These are phyloP conservation scores for Metarhizium anisopliae DNA, from an alignment of 2,329 filamentous ascomycete genomes.

Conservation along the genomic window DNA sequence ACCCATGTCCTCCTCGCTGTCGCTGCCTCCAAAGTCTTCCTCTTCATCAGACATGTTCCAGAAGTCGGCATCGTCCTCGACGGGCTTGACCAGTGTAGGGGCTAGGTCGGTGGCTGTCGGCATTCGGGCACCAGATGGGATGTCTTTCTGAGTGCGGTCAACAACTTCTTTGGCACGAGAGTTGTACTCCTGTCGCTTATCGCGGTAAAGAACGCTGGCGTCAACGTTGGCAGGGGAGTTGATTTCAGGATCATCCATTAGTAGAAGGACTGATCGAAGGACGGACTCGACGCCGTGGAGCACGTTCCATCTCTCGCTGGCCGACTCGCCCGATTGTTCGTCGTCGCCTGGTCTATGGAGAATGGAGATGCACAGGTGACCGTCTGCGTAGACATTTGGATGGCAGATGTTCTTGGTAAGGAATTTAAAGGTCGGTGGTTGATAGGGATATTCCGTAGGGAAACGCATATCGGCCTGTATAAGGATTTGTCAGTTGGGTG, in stretches of 20 bases:
- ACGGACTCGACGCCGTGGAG: slow-evolving; percentile 92
- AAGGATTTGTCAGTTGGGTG: not conserved
- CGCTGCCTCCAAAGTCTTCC: slow-evolving; percentile 69
- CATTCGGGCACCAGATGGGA: slow-evolving; percentile 73
- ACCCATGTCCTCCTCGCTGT: slow-evolving; percentile 54
- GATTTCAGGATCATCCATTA: slow-evolving; percentile 90
- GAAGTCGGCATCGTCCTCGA: slow-evolving; percentile 69
- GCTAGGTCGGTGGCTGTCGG: slow-evolving; percentile 61
- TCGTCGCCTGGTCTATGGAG: slow-evolving; percentile 89
- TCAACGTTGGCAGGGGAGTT: slow-evolving; percentile 93
- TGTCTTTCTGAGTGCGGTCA: slow-evolving; percentile 65
- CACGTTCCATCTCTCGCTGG: slow-evolving; percentile 89
- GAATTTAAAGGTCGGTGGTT: slow-evolving; percentile 85
- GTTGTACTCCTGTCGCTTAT: slow-evolving; percentile 62
- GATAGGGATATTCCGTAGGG: slow-evolving; percentile 79
- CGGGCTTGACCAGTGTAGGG: slow-evolving; percentile 48
- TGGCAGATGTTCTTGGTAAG: slow-evolving; percentile 66
- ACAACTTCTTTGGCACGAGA: slow-evolving; percentile 60
- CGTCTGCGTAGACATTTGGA: slow-evolving; percentile 88
- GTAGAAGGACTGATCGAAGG: slow-evolving; percentile 80
- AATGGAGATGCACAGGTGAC: slow-evolving; percentile 92
- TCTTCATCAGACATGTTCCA: slow-evolving; percentile 72
- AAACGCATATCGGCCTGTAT: slow-evolving; percentile 70
- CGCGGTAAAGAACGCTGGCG: slow-evolving; percentile 76
- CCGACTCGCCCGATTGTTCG: slow-evolving; percentile 80